Evolutionary conservation across 2,329 filamentous ascomycete species (phyloP).

Genomic region (Arachnopeziza araneosa): DNA sequence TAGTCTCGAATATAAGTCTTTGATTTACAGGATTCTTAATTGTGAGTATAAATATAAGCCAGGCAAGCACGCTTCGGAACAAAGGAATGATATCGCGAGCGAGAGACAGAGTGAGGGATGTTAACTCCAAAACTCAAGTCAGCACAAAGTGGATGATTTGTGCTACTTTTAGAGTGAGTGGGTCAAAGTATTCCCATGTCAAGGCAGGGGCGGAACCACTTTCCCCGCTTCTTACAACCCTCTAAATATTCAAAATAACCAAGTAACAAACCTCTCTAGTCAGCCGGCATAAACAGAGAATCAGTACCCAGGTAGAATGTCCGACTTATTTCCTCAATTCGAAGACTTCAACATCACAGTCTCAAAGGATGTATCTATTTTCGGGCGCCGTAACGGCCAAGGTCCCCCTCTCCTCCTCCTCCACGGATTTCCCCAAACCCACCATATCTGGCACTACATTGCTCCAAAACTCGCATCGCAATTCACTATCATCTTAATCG

Average conservation of each 20-base stretch:
- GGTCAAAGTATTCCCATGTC: neutral
- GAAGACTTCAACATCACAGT: neutral
- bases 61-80: too few species aligned
- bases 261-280: neutral
- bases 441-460: slow-evolving; percentile 45
- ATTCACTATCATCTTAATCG: slow-evolving; percentile 40
- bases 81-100: too few species aligned
- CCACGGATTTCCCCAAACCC: slow-evolving; percentile 47
- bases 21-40: too few species aligned
- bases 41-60: too few species aligned
- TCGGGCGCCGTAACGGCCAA: slow-evolving; percentile 33
- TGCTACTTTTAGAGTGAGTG: neutral
- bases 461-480: slow-evolving; percentile 33
- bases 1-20: neutral
- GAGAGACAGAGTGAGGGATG: too few species aligned
- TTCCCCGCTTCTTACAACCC: neutral
- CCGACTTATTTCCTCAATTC: neutral
- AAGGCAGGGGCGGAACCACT: neutral
- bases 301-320: neutral
- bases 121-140: too few species aligned
- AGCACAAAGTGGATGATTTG: neutral
- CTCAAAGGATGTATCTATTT: slow-evolving; percentile 32
- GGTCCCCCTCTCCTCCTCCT: slow-evolving; percentile 40
- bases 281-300: too few species aligned
- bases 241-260: neutral